These are phyloP conservation scores for Endothia cerciana DNA, from an alignment of 2,329 filamentous ascomycete genomes.

Conservation along the genomic window DNA sequence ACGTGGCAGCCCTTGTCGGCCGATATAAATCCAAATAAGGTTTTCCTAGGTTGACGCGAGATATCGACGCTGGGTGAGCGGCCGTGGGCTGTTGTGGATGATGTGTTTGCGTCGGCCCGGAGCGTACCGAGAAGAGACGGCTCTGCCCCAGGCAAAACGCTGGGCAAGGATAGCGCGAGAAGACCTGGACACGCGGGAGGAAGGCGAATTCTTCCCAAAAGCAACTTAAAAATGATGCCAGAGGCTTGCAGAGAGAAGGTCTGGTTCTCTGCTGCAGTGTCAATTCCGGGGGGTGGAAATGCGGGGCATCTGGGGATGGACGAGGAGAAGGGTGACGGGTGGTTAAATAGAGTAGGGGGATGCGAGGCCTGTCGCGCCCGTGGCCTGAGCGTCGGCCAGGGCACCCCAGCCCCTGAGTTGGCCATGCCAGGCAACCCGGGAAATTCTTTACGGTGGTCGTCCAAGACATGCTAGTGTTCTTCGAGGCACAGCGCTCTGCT, in stretches of 20 bases:
- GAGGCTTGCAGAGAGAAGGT: neutral
- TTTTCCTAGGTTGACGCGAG: neutral
- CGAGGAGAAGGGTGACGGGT: no score
- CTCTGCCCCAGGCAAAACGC: neutral
- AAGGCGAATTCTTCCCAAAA: neutral
- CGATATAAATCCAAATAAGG: neutral
- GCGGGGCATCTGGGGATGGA: neutral
- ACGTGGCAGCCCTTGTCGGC: constrained; percentile 14
- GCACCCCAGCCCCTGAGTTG: no score
- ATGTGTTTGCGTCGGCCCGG: neutral
- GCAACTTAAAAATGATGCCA: neutral
- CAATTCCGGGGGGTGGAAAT: neutral
- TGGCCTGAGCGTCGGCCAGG: no score
- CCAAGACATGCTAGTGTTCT: no score
- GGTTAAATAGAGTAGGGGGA: no score
- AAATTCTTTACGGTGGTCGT: no score
- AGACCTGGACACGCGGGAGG: neutral
- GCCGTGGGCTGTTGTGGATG: neutral
- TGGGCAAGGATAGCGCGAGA: neutral
- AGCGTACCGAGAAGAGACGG: neutral
- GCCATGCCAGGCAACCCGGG: no score
- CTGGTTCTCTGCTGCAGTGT: neutral
- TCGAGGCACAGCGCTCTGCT: no score
- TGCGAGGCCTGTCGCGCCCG: no score
- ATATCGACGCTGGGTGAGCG: neutral